A percentile compares a stretch with the other conserved stretches of the same genome.
These are phyloP conservation scores for Maudiozyma turicensis DNA, from an alignment of 805 yeast species.

Conservation along the genomic window DNA sequence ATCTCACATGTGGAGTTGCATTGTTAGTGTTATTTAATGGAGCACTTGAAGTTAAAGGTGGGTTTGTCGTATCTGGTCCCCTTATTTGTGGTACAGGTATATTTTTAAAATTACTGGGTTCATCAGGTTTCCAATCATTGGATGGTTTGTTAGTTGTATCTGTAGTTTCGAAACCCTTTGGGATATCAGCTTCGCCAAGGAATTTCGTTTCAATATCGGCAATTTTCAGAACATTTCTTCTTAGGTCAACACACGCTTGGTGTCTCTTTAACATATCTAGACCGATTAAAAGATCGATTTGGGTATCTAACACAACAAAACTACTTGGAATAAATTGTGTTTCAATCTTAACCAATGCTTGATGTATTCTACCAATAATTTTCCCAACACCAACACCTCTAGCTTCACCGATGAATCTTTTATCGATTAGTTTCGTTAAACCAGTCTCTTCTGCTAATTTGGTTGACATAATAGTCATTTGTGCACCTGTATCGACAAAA, in stretches of 20 bases:
- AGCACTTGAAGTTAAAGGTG: background rate
- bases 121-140: background rate
- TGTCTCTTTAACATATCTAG: constrained; percentile 86
- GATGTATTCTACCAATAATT: constrained; percentile 78
- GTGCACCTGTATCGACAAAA: constrained; percentile 96
- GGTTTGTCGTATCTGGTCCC: background rate
- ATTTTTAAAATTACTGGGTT: background rate
- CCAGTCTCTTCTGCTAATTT: constrained; percentile 65
- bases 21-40: background rate
- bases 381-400: constrained; percentile 80
- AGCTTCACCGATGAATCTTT: constrained; percentile 71
- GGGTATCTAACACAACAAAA: constrained; percentile 61
- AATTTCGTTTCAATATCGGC: constrained; percentile 69
- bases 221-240: constrained; percentile 51
- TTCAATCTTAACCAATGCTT: constrained; percentile 77
- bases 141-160: background rate
- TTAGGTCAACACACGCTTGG: constrained; percentile 72
- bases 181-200: constrained; percentile 61
- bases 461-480: constrained; percentile 74
- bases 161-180: constrained; percentile 27
- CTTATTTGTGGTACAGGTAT: background rate
- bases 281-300: constrained; percentile 65
- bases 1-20: background rate
- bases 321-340: constrained; percentile 53
- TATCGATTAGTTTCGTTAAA: constrained; percentile 64